Evolutionary conservation across 2,329 filamentous ascomycete genomes (phyloP), one percentile per base, ranked within the genome.

Genomic region (Simplicillium sp.): DNA sequence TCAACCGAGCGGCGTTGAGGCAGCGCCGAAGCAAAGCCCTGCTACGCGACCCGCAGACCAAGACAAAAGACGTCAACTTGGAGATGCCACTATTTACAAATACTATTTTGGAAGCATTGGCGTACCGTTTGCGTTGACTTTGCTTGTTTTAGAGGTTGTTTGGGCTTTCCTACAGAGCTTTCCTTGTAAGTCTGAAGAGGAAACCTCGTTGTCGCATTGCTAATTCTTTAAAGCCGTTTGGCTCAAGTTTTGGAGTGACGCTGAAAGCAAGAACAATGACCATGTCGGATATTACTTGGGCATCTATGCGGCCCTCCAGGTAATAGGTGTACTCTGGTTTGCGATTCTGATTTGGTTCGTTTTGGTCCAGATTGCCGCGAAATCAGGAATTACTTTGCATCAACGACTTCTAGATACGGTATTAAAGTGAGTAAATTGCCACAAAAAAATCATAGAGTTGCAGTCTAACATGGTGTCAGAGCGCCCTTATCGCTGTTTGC

Each of bases 401-500:
- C 42, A 50, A 14, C 49, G 46, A 12, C 45, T 55, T 11, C 9
- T 51, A 55, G 34, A 35, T 4, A 43, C 55, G 2, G 49, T 54
- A 8, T 47, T 53, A n/a, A 46, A 20, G 50, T 45, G 33, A 12
- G 34, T 13, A 62, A 11, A 9, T 4, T 13, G n/a, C n/a, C n/a
- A n/a, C n/a, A n/a, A n/a, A n/a, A n/a, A n/a, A n/a, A n/a, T 17
- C 11, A 29, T 49, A 11, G 48, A 13, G 1, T 15, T 6, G 18
- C 0, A 13, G 18, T n/a, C 11, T 25, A 8, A n/a, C 12, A 37
- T 28, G 13, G 28, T 8, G 8, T n/a, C 43, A 67, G 61, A 18
- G 66, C 67, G 3, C 59, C 64, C 0, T 47, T 68, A 2, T 55
- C 53, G 2, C 65, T 61, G 16, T 67, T 70, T 39, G 62, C 61